Conservation (phyloP, 2,329 filamentous ascomycete genomes). For the Cyphellophora attinorum region DNA sequence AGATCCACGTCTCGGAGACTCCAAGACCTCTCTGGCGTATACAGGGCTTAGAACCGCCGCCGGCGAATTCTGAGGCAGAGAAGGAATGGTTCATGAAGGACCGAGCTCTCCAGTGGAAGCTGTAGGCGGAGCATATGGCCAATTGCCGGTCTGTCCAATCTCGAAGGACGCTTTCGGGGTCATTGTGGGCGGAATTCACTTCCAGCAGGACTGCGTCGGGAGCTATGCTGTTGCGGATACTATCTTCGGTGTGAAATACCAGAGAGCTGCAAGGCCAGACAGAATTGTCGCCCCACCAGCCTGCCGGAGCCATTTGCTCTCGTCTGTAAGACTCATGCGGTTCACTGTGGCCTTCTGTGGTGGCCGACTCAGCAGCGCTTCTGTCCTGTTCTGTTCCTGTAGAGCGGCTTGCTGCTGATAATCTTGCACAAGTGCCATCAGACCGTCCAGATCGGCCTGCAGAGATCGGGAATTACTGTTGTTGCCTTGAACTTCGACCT, state of each 20-base stretch:
- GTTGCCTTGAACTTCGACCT: slow-evolving; percentile 73
- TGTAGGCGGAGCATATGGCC: too few species aligned
- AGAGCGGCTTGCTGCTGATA: slow-evolving; percentile 17
- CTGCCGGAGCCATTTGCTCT: slow-evolving; percentile 18
- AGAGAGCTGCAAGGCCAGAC: slow-evolving; percentile 20
- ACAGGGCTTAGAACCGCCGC: too few species aligned
- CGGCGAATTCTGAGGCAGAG: too few species aligned
- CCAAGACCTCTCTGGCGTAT: too few species aligned
- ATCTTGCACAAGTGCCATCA: slow-evolving; percentile 53
- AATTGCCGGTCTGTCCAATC: too few species aligned
- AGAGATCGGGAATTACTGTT: slow-evolving; percentile 38
- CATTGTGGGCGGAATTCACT: too few species aligned
- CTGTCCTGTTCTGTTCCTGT: slow-evolving; percentile 15
- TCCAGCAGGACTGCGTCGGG: too few species aligned
- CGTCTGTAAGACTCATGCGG: slow-evolving; percentile 16
- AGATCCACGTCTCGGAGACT: too few species aligned
- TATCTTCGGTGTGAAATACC: slow-evolving; percentile 20
- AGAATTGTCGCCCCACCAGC: slow-evolving; percentile 20
- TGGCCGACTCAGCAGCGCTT: slow-evolving; percentile 6
- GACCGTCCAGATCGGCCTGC: slow-evolving; percentile 64
- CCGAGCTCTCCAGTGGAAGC: too few species aligned
- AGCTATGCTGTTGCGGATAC: too few species aligned
- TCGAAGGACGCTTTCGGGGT: too few species aligned
- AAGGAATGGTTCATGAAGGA: too few species aligned
- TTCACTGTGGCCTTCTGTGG: slow-evolving; percentile 1